Percentiles rank a stretch among this genome's conserved stretches.
Evolutionary conservation across 805 yeast genomes (phyloP).

Genomic region (Monosporozyma unispora): DNA sequence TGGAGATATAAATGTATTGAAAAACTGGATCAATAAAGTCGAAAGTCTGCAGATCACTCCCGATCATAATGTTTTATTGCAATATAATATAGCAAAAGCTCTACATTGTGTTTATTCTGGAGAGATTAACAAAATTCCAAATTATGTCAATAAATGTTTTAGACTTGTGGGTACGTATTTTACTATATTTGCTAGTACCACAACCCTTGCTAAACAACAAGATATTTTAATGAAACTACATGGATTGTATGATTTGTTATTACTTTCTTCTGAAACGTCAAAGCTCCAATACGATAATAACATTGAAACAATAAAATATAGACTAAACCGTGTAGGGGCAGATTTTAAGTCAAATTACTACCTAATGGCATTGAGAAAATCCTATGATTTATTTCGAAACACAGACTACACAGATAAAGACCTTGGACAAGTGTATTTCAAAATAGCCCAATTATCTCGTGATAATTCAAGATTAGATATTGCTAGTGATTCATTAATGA

Average conservation of each 20-base stretch:
- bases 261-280: slow-evolving; percentile 22
- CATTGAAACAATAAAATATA: slow-evolving; percentile 15
- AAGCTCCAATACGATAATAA: slow-evolving; percentile 9
- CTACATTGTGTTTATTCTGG: slow-evolving; percentile 36
- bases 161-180: slow-evolving; percentile 53
- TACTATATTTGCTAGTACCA: slow-evolving; percentile 36
- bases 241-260: slow-evolving; percentile 49
- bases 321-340: slow-evolving; percentile 34
- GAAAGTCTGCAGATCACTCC: slow-evolving; percentile 36
- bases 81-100: slow-evolving; percentile 58
- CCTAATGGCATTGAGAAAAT: slow-evolving; percentile 49
- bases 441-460: slow-evolving; percentile 57
- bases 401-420: slow-evolving; percentile 20
- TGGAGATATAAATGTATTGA: slow-evolving; percentile 44
- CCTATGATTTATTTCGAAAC: slow-evolving; percentile 32
- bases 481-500: slow-evolving; percentile 64
- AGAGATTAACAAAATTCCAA: slow-evolving; percentile 30
- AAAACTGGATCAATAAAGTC: slow-evolving; percentile 50
- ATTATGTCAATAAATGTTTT: slow-evolving; percentile 43
- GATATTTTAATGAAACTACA: slow-evolving; percentile 47
- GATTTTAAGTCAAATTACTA: slow-evolving; percentile 55
- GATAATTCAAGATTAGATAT: slow-evolving; percentile 60
- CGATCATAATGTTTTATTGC: slow-evolving; percentile 47
- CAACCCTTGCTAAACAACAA: slow-evolving; percentile 44
- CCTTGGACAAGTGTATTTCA: slow-evolving; percentile 45